phyloP scores from a whole-genome alignment of 108 stramenopile genomes.

The Epithemia pelagica region DNA sequence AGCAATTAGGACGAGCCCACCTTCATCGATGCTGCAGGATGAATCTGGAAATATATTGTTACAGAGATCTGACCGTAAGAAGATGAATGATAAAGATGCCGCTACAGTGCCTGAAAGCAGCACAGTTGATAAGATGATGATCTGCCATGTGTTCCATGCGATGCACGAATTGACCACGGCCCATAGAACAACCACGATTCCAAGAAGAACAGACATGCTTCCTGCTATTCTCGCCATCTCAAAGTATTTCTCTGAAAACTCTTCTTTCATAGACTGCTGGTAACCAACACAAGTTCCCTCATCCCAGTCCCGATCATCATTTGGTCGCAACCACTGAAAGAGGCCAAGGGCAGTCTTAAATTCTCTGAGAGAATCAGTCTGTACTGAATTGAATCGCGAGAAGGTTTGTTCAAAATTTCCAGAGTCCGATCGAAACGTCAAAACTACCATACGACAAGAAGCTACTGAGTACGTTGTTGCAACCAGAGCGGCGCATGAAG shows the following conservation, averaged over 20 bases:
- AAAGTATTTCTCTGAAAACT: constrained; percentile 1
- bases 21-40: constrained; percentile 9
- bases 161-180: constrained; percentile 1
- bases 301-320: background rate
- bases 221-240: constrained; percentile 3
- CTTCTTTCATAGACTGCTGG: constrained; percentile 2
- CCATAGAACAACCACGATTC: background rate
- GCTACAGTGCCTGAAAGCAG: background rate
- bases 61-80: constrained; percentile 3
- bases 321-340: constrained; percentile 9
- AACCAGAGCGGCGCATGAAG: background rate
- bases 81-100: constrained; percentile 1
- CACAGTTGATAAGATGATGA: background rate
- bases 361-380: background rate
- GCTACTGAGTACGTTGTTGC: constrained; percentile 1
- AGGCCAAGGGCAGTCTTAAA: constrained; percentile 5
- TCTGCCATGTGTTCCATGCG: background rate
- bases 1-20: constrained; percentile 6
- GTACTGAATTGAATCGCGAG: background rate
- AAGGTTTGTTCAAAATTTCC: constrained; percentile 13
- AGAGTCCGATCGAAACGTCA: constrained; percentile 3
- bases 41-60: background rate
- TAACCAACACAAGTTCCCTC: constrained; percentile 14
- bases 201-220: background rate
- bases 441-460: constrained; percentile 5